These are phyloP conservation scores for Rhizoclosmatium sp. DNA, from an alignment of 192 early-diverging fungal genomes.

Conservation along the genomic window DNA sequence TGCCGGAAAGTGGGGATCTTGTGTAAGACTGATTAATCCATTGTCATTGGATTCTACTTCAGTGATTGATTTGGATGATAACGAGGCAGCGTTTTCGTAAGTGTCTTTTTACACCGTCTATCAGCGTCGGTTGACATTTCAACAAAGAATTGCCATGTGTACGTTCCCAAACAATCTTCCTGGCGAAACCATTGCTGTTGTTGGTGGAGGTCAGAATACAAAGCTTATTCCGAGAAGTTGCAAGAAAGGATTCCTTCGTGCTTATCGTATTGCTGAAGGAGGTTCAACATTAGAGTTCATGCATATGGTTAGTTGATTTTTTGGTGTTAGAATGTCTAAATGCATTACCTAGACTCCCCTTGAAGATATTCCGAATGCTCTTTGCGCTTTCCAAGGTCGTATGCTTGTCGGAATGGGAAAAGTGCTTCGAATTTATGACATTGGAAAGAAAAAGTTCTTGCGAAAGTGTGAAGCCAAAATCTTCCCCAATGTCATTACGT, in stretches of 20 bases:
- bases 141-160: slow-evolving; percentile 56
- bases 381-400: slow-evolving; percentile 86
- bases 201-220: slow-evolving; percentile 83
- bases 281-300: slow-evolving; percentile 77
- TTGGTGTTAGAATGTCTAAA: slow-evolving; percentile 23
- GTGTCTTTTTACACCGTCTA: background rate
- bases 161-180: slow-evolving; percentile 59
- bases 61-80: slow-evolving; percentile 78
- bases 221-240: slow-evolving; percentile 73
- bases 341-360: slow-evolving; percentile 68
- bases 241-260: slow-evolving; percentile 73
- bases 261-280: slow-evolving; percentile 75
- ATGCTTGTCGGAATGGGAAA: slow-evolving; percentile 90
- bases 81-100: slow-evolving; percentile 83
- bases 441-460: slow-evolving; percentile 90
- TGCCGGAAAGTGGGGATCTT: slow-evolving; percentile 85
- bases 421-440: slow-evolving; percentile 88
- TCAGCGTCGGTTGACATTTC: slow-evolving; percentile 20
- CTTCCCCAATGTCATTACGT: slow-evolving; percentile 77
- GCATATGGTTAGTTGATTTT: slow-evolving; percentile 61
- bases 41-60: slow-evolving; percentile 73
- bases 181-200: slow-evolving; percentile 73
- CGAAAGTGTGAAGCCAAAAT: slow-evolving; percentile 88
- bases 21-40: slow-evolving; percentile 84
- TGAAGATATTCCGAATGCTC: slow-evolving; percentile 84